Evolutionary conservation across 495 filamentous ascomycete species (phyloP), one percentile per base, ranked within the genome.

Genomic region (Halenospora varia): DNA sequence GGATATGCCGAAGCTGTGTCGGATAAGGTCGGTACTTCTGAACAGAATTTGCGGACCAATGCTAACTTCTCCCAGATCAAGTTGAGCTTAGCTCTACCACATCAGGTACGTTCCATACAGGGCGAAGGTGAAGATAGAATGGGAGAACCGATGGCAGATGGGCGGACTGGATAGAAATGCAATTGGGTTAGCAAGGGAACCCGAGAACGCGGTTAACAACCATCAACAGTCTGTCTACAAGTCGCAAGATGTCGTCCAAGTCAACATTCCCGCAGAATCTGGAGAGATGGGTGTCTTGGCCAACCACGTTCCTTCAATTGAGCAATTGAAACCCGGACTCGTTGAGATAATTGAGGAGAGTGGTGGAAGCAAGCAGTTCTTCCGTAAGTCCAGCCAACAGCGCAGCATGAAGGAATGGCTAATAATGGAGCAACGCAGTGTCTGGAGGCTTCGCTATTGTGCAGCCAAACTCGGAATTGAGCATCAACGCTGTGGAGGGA

Each of bases 231-330:
- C 75, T 62, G 74, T 78, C 68, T 80, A 77, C 74, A 77, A 75
- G 63, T 77, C 76, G 60, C 75, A 97, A 83, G 77, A 78, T 62
- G 80, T 81, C 70, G 87, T 97, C 68, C 94, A 99, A 79, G 95
- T 99, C 80, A 99, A 99, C 84, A 83, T 99, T 67, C 87, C 95
- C 71, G 93, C 94, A 70, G 94, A 96, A 77, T 92, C 92, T 52
- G 94, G 94, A 68, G 95, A 97, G 67, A 99, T 99, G 94, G 94
- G 94, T 87, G 83, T 99, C 62, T 88, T 99, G 66, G 94, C 94
- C 73, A 92, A 93, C 80, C 94, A 99, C 84, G 95, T 99, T 63
- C 93, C 94, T 46, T 92, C 94, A 49, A 96, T 99, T 67, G 94
- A 99, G 82, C 94, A 99, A 81, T 82, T 99, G 71, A 95, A 92